Evolutionary conservation across 2,329 filamentous ascomycete genomes (phyloP), one percentile per base, ranked within the genome.

Genomic region (Colletotrichum scovillei): DNA sequence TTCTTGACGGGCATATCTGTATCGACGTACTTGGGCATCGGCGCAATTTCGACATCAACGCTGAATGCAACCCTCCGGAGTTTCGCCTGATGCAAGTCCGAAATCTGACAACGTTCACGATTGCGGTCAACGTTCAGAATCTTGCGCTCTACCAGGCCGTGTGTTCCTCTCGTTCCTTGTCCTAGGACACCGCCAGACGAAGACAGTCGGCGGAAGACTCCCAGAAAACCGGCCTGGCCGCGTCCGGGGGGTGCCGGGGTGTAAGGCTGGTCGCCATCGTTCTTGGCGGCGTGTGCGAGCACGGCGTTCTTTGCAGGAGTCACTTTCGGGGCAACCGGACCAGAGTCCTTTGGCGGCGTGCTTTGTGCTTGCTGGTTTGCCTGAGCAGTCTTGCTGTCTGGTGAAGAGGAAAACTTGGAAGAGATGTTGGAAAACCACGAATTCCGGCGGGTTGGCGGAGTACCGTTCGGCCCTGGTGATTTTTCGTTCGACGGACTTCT

Each of bases 371-470:
- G 82, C 58, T 77, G 81, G 46, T 75, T 82, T 63, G 77, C 82
- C 65, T 81, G 78, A 65, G 81, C 67, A 35, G 81, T 82, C 35
- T 81, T 65, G 77, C 78, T 81, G 75, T 75, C 81, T 75, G 88
- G 82, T 22, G 86, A 85, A 32, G 91, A 91, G 3, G 94, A 95
- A 84, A 98, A 98, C 81, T 97, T 98, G 76, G 94, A 96, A 76
- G 95, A 97, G 76, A 98, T 91, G 79, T 92, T 98, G 69, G 94
- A 94, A 79, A 98, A 95, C 97, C 97, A 99, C 16, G 95, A 98
- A 75, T 92, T 92, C 76, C 95, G 89, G 66, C 90, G 87, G 58
- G 86, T 84, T 8, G 85, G 82, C 2, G 85, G 82, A 49, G 83
- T 79, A 69, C 80, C 77, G 68, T 77, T 76, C 66, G 77, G 73